Base-by-base conservation (phyloP, 768 basidiomycete species). In the Calocybe cyanea region DNA sequence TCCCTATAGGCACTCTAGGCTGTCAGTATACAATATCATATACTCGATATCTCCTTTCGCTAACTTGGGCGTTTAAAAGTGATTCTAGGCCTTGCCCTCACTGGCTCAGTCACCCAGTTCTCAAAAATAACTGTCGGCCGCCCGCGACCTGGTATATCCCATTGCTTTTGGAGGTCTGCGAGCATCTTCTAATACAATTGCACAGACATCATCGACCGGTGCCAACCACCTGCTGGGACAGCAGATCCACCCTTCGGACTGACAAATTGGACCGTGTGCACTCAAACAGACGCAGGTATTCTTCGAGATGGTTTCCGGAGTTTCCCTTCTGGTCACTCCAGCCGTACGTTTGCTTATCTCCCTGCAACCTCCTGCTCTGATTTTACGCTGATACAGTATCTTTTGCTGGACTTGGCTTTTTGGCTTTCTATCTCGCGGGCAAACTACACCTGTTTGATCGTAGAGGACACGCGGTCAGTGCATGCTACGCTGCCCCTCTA, bases 241-340 rank as follows among this genome's bases (percentile, higher is more conserved):
- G 66, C 64, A 1, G 85, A 96, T 57, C 78, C 83, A 4, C 59
- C 72, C 1, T 95, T 78, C 52, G 87, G 89, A 0, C 69, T 98
- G 7, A 81, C 83, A 0, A 81, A 73, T n/a, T 78, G 75, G 42
- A 73, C 77, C 4, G 82, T 95, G 43, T 99, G 96, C 64, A 90
- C 89, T 1, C 84, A 85, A 55, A 71, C 78, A 4, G 66, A 87
- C 51, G 55, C 61, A 14, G 52, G 58, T 7, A 74, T 83, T 20
- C 63, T 93, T 52, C 67, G 72, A 21, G 91, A 95, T 65, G 94
- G 93, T 1, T 97, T 91, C 71, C 78, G 88, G 55, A 93, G 91
- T 59, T 96, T 97, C 63, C 87, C 86, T 11, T 91, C 88, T 43
- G 94, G 94, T 1, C 93, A 96, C 65, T 85, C 91, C 2, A 92